Base-by-base conservation (phyloP, 345 rosid genomes). In the Gossypioides kirkii region DNA sequence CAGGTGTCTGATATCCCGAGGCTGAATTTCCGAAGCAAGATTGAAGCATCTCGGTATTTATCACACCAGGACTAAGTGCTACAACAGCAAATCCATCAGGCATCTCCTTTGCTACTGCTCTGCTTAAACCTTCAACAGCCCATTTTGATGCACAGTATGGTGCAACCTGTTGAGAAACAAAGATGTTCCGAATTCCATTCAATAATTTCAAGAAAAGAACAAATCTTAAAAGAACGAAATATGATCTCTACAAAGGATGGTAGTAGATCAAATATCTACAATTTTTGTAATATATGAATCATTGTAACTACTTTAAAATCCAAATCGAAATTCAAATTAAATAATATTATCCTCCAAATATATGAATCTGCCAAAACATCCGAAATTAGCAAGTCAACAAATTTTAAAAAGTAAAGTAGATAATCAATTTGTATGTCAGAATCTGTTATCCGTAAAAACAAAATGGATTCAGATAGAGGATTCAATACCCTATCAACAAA, bases 61-160 rank as follows among this genome's bases (percentile, higher is more conserved):
- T 88, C 22, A 94, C 98, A 6, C 98, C 98, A 0, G 95, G 98
- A 79, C 88, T 94, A 73, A 94, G 82, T 1, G 98, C 98, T 74
- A 94, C 84, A 38, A 87, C 77, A 62, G 98, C 98, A 82, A 94
- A 87, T 74, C 98, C 98, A 56, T 86, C 94, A 18, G 84, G 94
- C 73, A 94, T 58, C 73, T 94, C 98, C 80, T 94, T 90, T 8
- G 98, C 98, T 66, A 94, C 98, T 42, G 98, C 86, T 80, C 92
- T 88, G 59, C 92, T 87, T 76, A 94, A 78, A 49, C 98, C 98
- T 84, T 94, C 98, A 12, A 94, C 80, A 6, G 98, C 98, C 98
- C 98, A 94, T 84, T 94, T 94, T 0, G 98, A 94, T 42, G 98
- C 98, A 82, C 97, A 94, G 84, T 94, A 94, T 61, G 98, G 98